Base-by-base conservation (phyloP, 192 early-diverging fungal species). In the Linnemannia elongata region DNA sequence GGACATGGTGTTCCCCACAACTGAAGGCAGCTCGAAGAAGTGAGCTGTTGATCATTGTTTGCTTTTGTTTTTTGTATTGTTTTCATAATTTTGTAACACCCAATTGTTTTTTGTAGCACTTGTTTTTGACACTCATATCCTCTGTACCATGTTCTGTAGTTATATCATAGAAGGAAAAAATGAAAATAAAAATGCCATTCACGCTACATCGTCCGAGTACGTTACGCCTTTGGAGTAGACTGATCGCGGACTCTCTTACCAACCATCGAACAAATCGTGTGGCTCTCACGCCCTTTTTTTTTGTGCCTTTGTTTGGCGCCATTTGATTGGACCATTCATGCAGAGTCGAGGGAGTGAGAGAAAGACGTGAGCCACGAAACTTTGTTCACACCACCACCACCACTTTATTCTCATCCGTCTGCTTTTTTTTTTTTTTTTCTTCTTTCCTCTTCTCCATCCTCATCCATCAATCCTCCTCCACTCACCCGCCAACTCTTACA, bases 1-100 rank as follows among this genome's bases (percentile, higher is more conserved):
- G 33, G 80, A 82, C 55, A 39, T 82, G 39, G 36, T 82, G 49
- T 76, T 71, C 24, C 69, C 69, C 8, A 72, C 24, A 13, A 1
- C 77, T 55, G 63, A 57, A 24, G 55, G 10, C 0, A 57, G 17
- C 5, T 52, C n/a, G 7, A 24, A 57, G n/a, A 27, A 57, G 55
- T 57, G 55, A 57, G n/a, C 22, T 57, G 55, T 57, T 15, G 42
- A 15, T 45, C 12, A 9, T 45, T 45, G 44, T 24, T 27, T 6
- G 6, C 55, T 10, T 27, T 57, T 7, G 22, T 27, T 57, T 24
- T 4, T 8, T 27, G 1, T 57, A 1, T 27, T 57, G n/a, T 27
- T 57, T 39, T 3, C 38, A 39, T 39, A 39, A 6, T 6, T 17
- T 54, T 54, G 52, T 54, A 45, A 13, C 7, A 45, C 44, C 49